Conservation (phyloP, 352 stramenopile genomes). For the Pythium brachiatum region DNA sequence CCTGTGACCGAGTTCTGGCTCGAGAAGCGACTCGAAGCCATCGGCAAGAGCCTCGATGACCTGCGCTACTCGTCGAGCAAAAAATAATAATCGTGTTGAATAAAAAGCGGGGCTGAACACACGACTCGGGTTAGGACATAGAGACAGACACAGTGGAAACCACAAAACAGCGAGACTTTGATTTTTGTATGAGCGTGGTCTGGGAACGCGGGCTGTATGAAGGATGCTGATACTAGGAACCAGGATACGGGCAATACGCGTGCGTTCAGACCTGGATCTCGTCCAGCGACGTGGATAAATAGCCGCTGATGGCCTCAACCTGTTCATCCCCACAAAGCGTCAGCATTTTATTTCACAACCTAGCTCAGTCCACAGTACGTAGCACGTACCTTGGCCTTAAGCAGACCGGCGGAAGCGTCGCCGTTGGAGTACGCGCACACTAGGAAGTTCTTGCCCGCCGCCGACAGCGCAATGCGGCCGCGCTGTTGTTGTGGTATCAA, state of each 20-base stretch:
- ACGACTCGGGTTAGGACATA: not conserved
- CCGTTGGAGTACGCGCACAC: constrained; percentile 71
- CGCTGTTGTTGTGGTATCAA: constrained; percentile 30
- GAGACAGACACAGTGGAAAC: not conserved
- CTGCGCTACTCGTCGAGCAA: constrained; percentile 34
- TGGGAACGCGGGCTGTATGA: too few species aligned
- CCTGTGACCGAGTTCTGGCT: constrained; percentile 71
- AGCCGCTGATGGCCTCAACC: constrained; percentile 60
- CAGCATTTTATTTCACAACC: not conserved
- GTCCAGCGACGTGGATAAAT: constrained; percentile 61
- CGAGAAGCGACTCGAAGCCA: constrained; percentile 52
- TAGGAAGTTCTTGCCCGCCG: constrained; percentile 69
- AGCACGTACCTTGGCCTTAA: constrained; percentile 73
- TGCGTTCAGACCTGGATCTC: constrained; percentile 58
- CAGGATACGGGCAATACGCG: too few species aligned
- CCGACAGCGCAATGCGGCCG: constrained; percentile 58
- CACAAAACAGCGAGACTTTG: not conserved
- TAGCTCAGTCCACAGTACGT: too few species aligned
- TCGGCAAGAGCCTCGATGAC: constrained; percentile 60
- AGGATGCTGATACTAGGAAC: too few species aligned
- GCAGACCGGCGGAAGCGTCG: constrained; percentile 49
- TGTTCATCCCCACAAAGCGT: constrained; percentile 8
- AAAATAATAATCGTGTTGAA: too few species aligned
- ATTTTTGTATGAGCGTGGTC: not conserved
- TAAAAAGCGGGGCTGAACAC: not conserved